Conservation (phyloP, 768 basidiomycete genomes). For the Lentinus tigrinus region DNA sequence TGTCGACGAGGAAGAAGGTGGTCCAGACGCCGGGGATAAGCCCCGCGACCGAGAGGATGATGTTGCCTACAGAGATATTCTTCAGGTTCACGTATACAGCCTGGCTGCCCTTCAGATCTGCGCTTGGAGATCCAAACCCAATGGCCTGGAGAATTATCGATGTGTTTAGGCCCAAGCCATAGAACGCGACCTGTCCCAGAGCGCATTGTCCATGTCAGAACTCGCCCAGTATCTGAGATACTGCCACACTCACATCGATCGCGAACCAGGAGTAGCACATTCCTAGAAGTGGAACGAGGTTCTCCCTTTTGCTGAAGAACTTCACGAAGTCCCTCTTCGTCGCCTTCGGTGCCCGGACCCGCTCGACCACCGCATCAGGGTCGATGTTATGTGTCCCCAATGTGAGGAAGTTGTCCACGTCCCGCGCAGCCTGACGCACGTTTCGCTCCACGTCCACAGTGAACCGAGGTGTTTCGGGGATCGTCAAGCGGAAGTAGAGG, state of each 20-base stretch:
- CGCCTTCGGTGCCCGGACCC: conserved; percentile 45
- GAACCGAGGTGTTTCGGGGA: conserved; percentile 87
- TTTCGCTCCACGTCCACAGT: conserved; percentile 93
- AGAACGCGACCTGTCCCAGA: conserved; percentile 58
- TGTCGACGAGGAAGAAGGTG: conserved; percentile 65
- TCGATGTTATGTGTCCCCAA: conserved; percentile 47
- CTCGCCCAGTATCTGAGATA: neutral
- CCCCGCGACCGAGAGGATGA: conserved; percentile 74
- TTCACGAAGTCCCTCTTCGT: conserved; percentile 48
- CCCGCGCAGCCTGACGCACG: conserved; percentile 67
- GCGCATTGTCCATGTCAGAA: neutral
- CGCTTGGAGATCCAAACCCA: conserved; percentile 56
- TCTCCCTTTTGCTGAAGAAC: conserved; percentile 71
- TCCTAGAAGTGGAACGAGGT: conserved; percentile 74
- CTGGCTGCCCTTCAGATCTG: conserved; percentile 29
- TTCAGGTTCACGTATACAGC: conserved; percentile 57
- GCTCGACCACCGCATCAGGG: conserved; percentile 57
- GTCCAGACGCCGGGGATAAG: conserved; percentile 83
- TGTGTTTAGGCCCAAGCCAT: conserved; percentile 85
- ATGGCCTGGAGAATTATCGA: conserved; percentile 73
- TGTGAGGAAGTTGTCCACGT: conserved; percentile 68
- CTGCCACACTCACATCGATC: conserved; percentile 48
- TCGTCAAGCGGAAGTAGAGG: conserved; percentile 90
- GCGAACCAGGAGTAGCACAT: conserved; percentile 88
- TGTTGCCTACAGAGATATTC: conserved; percentile 72